These are phyloP conservation scores for Balamuthia mandrillaris DNA, from an alignment of 208 protist genomes.

Conservation along the genomic window DNA sequence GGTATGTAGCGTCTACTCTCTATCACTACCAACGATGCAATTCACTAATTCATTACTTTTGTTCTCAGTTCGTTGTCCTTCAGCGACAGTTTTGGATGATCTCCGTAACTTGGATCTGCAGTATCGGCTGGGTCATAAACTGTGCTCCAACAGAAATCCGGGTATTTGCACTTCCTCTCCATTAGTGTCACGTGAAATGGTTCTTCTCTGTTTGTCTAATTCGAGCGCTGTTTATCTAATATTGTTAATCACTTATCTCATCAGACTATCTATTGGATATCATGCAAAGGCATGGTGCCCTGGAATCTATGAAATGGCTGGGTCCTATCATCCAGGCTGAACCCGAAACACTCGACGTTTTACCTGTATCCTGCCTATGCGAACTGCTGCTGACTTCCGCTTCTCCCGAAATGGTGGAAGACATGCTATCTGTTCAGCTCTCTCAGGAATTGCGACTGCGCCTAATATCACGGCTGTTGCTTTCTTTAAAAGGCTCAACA, in stretches of 20 bases:
- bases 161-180: too few species aligned
- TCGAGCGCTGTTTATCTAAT: too few species aligned
- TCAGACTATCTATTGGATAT: conserved; percentile 21
- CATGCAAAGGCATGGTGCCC: neutral
- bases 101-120: neutral
- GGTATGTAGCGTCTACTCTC: too few species aligned
- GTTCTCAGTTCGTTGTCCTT: too few species aligned
- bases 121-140: neutral
- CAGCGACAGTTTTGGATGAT: too few species aligned
- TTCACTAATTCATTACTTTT: too few species aligned
- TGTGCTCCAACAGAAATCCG: conserved; percentile 8
- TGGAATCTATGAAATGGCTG: neutral
- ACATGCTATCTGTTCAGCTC: neutral
- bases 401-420: neutral
- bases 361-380: conserved; percentile 24
- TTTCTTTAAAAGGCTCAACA: too few species aligned
- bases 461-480: neutral
- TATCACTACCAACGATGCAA: too few species aligned
- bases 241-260: neutral
- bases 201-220: too few species aligned
- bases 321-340: conserved; percentile 10
- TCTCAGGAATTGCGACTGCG: neutral
- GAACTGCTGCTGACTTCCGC: neutral
- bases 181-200: too few species aligned
- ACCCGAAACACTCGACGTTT: conserved; percentile 8